Base-by-base conservation (phyloP, 1,139 yeast species). In the Taphrina wiesneri region DNA sequence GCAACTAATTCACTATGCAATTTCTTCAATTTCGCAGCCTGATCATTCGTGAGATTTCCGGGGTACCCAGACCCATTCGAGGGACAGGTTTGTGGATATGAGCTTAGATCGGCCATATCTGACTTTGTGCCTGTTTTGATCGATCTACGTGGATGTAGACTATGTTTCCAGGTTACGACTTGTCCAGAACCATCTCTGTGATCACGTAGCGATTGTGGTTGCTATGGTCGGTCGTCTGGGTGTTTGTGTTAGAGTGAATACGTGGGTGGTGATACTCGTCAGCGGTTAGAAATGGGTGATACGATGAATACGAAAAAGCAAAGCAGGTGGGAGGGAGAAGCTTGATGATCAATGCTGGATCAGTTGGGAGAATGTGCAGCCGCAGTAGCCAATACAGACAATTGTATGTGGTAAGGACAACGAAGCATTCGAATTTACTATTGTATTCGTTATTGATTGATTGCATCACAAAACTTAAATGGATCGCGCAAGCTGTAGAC, bases 41-140 rank as follows among this genome's bases (percentile, higher is more conserved):
- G 97, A 62, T 84, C 86, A 7, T 82, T 82, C 21, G 90, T 86
- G 69, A 91, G 79, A 75, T 84, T 86, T 41, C 97, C 96, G 5
- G 64, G 64, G 28, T 60, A 60, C 5, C 64, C 64, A 17, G 57
- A 26, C 7, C 64, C 64, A 28, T 21, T 45, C 3, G 64, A 60
- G 5, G 64, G 57, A 49, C 64, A 60, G 3, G 57, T 60, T 36
- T 60, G 64, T 19, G 64, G 64, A 23, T 60, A 60, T 7, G 64
- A 39, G 41, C 41, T 32, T n/a, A 51, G 52, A 39, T 34, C 26
- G 30, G 56, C 57, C 64, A 60, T 60, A 7, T 13, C 23, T n/a
- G 15, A n/a, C 6, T 13, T 39, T 15, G 43, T 19, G 43, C 13
- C 43, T 39, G 43, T 15, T 19, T 7, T 2, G 43, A 39, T 39